These are phyloP conservation scores for Calonectria henricotiae DNA, from an alignment of 2,329 filamentous ascomycete species.

Conservation along the genomic window DNA sequence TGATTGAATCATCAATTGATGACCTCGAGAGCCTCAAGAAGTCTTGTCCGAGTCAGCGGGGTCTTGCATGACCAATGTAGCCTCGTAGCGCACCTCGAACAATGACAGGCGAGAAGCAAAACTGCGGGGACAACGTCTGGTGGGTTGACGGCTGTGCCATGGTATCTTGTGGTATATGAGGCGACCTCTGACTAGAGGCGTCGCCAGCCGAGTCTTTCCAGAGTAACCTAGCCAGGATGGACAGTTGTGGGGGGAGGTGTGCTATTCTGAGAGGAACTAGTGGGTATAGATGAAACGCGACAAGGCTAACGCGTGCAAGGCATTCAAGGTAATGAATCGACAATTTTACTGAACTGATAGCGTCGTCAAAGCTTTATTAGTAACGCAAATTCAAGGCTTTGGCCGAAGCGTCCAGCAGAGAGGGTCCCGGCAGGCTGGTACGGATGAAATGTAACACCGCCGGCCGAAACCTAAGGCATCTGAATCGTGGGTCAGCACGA, in stretches of 20 bases:
- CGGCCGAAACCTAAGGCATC: constrained; percentile 20
- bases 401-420: constrained; percentile 3
- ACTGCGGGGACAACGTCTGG: constrained; percentile 78
- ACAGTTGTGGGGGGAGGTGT: constrained; percentile 25
- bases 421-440: constrained; percentile 22
- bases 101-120: constrained; percentile 82
- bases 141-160: constrained; percentile 65
- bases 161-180: constrained; percentile 56
- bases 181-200: constrained; percentile 54
- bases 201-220: constrained; percentile 65
- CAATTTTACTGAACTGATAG: constrained; percentile 15
- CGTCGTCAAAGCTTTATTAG: constrained; percentile 34
- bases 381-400: constrained; percentile 47
- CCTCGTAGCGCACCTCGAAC: constrained; percentile 73
- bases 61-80: not conserved
- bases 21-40: constrained; percentile 90
- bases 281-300: constrained; percentile 35
- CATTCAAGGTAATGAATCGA: constrained; percentile 7
- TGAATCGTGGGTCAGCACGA: constrained; percentile 11
- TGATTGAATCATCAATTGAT: constrained; percentile 93
- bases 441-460: constrained; percentile 49
- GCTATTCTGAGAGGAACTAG: constrained; percentile 29
- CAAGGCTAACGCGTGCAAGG: constrained; percentile 1
- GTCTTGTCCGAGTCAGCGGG: constrained; percentile 69
- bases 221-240: constrained; percentile 67